Evolutionary conservation across 2,329 filamentous ascomycete genomes (phyloP).

Genomic region (Pseudogymnoascus verrucosus): DNA sequence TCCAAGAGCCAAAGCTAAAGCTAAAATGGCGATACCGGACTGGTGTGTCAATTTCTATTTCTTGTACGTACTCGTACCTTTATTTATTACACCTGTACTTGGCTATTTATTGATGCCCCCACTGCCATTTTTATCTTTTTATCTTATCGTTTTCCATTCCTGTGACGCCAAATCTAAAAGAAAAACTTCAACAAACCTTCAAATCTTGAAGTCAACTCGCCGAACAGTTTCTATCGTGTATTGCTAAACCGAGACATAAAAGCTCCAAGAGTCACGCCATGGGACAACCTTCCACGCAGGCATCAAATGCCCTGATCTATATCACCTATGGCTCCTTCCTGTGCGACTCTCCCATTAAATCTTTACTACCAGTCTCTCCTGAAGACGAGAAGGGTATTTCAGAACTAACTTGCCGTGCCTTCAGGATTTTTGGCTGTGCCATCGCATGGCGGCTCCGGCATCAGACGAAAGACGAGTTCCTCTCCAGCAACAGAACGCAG

Average conservation of each 20-base stretch:
- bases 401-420: slow-evolving; percentile 11
- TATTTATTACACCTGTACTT: neutral
- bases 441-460: slow-evolving; percentile 48
- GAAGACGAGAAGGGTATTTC: neutral
- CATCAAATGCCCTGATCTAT: slow-evolving; percentile 79
- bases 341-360: slow-evolving; percentile 39
- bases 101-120: slow-evolving; percentile 1
- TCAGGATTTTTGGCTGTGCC: slow-evolving; percentile 54
- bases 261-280: slow-evolving; percentile 37
- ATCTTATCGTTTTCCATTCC: neutral
- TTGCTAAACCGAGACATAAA: neutral
- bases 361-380: neutral
- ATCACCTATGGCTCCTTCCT: slow-evolving; percentile 70
- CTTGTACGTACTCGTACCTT: slow-evolving; percentile 3
- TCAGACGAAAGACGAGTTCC: slow-evolving; percentile 48
- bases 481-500: slow-evolving; percentile 73
- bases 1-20: neutral
- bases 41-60: slow-evolving; percentile 1
- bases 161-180: neutral
- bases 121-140: neutral
- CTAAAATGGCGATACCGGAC: neutral
- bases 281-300: slow-evolving; percentile 65
- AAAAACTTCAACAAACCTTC: neutral
- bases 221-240: neutral
- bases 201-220: neutral